Percentiles rank a stretch among this genome's conserved stretches.
Evolutionary conservation across 805 yeast genomes (phyloP).

Genomic region (Candida krabiensis): DNA sequence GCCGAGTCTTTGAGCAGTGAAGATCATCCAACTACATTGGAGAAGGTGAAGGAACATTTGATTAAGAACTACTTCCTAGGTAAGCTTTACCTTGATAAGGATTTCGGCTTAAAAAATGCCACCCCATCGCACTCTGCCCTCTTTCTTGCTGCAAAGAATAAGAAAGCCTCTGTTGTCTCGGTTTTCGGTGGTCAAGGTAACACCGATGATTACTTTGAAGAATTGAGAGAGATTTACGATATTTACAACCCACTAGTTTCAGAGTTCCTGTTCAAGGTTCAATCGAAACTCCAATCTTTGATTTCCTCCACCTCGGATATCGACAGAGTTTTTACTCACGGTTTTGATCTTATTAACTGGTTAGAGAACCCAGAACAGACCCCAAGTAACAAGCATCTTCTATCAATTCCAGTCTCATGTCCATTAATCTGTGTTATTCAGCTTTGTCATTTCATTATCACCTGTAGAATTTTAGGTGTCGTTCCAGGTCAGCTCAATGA

Average conservation of each 20-base stretch:
- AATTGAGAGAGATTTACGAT: conserved; percentile 80
- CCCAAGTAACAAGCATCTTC: conserved; percentile 84
- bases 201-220: conserved; percentile 96
- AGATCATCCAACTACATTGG: conserved; percentile 60
- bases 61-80: conserved; percentile 72
- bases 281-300: conserved; percentile 64
- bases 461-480: conserved; percentile 79
- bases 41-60: conserved; percentile 66
- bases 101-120: conserved; percentile 20
- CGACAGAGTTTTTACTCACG: conserved; percentile 88
- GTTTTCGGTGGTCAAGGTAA: conserved; percentile 99
- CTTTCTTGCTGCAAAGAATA: conserved; percentile 58
- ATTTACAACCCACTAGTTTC: conserved; percentile 73
- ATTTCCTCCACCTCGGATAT: conserved; percentile 74
- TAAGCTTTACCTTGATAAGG: conserved; percentile 30
- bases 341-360: conserved; percentile 88
- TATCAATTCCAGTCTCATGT: conserved; percentile 91
- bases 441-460: conserved; percentile 86
- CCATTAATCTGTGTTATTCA: conserved; percentile 98
- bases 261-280: conserved; percentile 70
- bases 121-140: conserved; percentile 37
- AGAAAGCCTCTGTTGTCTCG: conserved; percentile 68
- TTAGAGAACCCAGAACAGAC: conserved; percentile 79
- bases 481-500: conserved; percentile 86
- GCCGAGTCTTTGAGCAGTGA: conserved; percentile 62